A percentile compares a stretch with the other conserved stretches of the same genome.
These are phyloP conservation scores for Elaphomyces granulatus DNA, from an alignment of 495 filamentous ascomycete species.

Conservation along the genomic window DNA sequence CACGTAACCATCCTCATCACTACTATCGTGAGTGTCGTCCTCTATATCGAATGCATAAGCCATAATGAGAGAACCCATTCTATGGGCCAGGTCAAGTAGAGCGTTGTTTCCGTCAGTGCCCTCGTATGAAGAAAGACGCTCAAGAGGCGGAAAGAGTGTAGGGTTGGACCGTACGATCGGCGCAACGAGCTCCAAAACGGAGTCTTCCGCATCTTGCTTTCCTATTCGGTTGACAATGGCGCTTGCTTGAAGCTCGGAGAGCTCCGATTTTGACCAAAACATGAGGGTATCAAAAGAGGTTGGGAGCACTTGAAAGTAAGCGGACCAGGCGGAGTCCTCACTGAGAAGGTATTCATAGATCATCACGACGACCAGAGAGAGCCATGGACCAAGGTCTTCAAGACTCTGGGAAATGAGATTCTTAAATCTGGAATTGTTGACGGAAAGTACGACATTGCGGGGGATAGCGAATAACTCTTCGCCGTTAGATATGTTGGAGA, in stretches of 20 bases:
- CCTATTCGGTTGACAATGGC: conserved; percentile 67
- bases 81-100: conserved; percentile 50
- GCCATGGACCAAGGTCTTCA: conserved; percentile 36
- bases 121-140: conserved; percentile 36
- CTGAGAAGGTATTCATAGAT: conserved; percentile 59
- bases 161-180: conserved; percentile 40
- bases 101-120: conserved; percentile 32
- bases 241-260: conserved; percentile 62
- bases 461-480: conserved; percentile 54
- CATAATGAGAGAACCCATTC: conserved; percentile 81
- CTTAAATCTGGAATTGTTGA: conserved; percentile 35
- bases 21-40: conserved; percentile 37
- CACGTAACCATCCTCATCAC: conserved; percentile 42
- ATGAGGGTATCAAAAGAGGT: conserved; percentile 72
- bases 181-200: conserved; percentile 47
- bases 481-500: conserved; percentile 40
- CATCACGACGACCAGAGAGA: conserved; percentile 62
- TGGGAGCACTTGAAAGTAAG: conserved; percentile 73
- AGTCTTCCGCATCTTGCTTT: conserved; percentile 51
- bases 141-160: conserved; percentile 30
- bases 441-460: conserved; percentile 38
- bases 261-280: conserved; percentile 68
- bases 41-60: conserved; percentile 84
- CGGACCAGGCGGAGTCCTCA: conserved; percentile 51
- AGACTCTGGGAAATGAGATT: conserved; percentile 30